A percentile compares a stretch with the other conserved stretches of the same genome.
Conservation (phyloP, 306 rosid genomes). For the Fragaria iinumae region DNA sequence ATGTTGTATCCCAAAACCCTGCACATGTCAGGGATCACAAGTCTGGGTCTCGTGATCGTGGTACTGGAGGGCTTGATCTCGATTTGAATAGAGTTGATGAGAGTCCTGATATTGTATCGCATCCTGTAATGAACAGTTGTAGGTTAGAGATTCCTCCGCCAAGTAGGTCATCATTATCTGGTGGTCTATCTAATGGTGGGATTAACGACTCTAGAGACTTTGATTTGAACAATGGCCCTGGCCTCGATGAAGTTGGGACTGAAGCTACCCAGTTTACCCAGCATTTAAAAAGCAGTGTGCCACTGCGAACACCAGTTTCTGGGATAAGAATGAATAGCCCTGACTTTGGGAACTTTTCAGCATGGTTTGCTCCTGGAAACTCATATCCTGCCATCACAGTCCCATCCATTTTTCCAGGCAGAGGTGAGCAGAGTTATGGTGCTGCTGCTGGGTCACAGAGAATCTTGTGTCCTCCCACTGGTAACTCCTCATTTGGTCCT, state of each 20-base stretch:
- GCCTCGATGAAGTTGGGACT: conserved; percentile 63
- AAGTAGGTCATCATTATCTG: conserved; percentile 48
- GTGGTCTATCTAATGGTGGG: conserved; percentile 65
- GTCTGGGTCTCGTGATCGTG: conserved; percentile 52
- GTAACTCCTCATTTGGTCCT: conserved; percentile 60
- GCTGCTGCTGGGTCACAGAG: conserved; percentile 65
- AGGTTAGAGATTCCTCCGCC: conserved; percentile 55
- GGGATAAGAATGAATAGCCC: conserved; percentile 54
- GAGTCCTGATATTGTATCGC: conserved; percentile 52
- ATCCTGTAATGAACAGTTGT: conserved; percentile 38
- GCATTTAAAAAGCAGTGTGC: conserved; percentile 48
- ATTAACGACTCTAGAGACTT: conserved; percentile 65
- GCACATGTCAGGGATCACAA: conserved; percentile 28
- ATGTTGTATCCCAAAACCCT: conserved; percentile 43
- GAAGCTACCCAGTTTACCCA: conserved; percentile 54
- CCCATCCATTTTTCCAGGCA: conserved; percentile 68
- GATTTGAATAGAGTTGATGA: conserved; percentile 83
- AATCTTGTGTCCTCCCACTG: conserved; percentile 63
- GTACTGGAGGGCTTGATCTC: conserved; percentile 71
- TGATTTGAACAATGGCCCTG: conserved; percentile 92
- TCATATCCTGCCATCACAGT: conserved; percentile 67
- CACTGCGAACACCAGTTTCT: conserved; percentile 47
- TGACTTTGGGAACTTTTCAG: conserved; percentile 69
- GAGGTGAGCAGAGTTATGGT: conserved; percentile 81
- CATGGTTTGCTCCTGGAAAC: conserved; percentile 79